Evolutionary conservation across 2,329 filamentous ascomycete species (phyloP), one percentile per base, ranked within the genome.

Genomic region (Phaeoacremonium minimum): DNA sequence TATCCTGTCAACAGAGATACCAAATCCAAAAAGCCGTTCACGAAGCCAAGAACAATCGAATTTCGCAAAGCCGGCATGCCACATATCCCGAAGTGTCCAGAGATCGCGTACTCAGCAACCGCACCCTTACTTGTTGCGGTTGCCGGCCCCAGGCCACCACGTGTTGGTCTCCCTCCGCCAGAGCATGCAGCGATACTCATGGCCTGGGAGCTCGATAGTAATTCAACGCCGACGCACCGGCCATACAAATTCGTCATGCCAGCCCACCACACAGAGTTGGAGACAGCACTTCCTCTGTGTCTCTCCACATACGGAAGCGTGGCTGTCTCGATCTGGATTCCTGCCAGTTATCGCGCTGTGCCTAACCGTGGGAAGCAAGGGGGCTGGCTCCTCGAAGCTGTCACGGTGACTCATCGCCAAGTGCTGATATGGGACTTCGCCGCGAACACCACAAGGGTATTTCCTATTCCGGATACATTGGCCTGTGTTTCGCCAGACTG

Each of bases 371-470:
- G 48, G 4, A 33, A 48, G 3, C 48, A 48, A 2, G 53, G 53
- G 3, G 55, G 53, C 4, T 64, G 49, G 42, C 61, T 62, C 33
- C 52, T 66, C 1, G 47, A 47, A 2, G 57, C 57, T 1, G 51
- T 55, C 0, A 15, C 46, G 2, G 60, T 65, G 4, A 46, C 52
- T 2, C 50, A 49, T 36, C 53, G 61, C 1, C 51, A 58, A 28
- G 59, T 66, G 4, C 47, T 66, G 6, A 55, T 65, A 11, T 66
- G 63, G 63, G 62, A 66, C 37, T 58, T 66, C 6, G 43, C 53
- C 1, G 57, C 52, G 8, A 57, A 55, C 41, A 58, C 55, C n/a
- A 64, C 61, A 0, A 48, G 52, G 6, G 60, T 56, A 0, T 63
- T 62, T 43, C 46, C 49, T n/a, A 65, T 66, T 29, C 63, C 63